Evolutionary conservation across 257 asterid genomes (phyloP), one percentile per base, ranked within the genome.

Genomic region (Nyctanthes arbortristis): DNA sequence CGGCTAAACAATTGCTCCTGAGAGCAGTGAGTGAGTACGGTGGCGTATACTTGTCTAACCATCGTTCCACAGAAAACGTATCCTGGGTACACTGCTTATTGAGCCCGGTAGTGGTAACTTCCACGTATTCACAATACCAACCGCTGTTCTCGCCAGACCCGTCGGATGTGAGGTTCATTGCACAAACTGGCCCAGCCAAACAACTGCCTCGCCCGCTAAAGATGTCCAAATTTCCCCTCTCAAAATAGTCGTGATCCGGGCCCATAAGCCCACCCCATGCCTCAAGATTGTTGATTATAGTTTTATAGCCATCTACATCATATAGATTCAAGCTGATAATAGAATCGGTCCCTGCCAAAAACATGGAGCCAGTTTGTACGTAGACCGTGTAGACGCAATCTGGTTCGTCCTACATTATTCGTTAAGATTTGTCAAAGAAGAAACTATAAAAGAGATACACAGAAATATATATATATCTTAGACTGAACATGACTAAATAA

Each of bases 241-340:
- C n/a, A n/a, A n/a, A n/a, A n/a, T n/a, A n/a, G n/a, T n/a, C n/a
- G 79, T 85, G 65, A 22, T 28, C 77, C 5, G 77, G 54, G 31
- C 85, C 88, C 91, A 82, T 83, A 12, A 80, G 71, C 47, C 88
- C 91, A 12, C 91, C 91, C 88, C 91, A 85, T 0, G 76, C 8
- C 27, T 67, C 85, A 0, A 83, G 67, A 45, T 85, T 69, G 8
- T 67, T 70, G 70, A 85, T 80, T 68, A 72, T 65, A 35, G 79
- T 37, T 0, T 81, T 87, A 12, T 77, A 59, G 2, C 87, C 87
- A 1, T 28, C 9, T 1, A 71, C 67, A 52, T 80, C 85, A 35
- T 72, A 85, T 0, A 85, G 56, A n/a, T 78, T 83, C 39, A 81
- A 29, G 37, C 69, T 81, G 5, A 85, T 79, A 29, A 16, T 77